Evolutionary conservation across 495 filamentous ascomycete species (phyloP).

Genomic region (Aspergillus nanangensis): DNA sequence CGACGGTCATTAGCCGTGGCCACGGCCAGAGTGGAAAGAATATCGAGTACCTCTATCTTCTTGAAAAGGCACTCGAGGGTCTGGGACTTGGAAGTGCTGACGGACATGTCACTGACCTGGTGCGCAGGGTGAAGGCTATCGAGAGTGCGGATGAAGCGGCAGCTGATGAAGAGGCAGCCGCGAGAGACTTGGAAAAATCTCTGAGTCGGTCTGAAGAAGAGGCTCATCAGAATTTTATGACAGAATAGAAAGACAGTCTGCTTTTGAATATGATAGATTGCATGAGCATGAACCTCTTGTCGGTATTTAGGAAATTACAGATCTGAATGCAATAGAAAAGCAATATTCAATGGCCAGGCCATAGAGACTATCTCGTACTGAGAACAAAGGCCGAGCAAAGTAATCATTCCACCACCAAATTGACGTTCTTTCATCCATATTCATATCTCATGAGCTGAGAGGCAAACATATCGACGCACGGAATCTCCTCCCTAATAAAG

Average conservation of each 20-base stretch:
- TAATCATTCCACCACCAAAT: slow-evolving; percentile 14
- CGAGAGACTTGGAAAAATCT: slow-evolving; percentile 29
- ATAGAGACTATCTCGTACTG: not conserved
- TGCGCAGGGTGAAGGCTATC: slow-evolving; percentile 39
- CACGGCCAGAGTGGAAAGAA: slow-evolving; percentile 86
- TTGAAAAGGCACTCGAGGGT: slow-evolving; percentile 72
- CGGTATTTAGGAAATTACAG: not conserved
- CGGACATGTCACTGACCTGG: slow-evolving; percentile 66
- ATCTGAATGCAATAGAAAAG: too few relatives aligned
- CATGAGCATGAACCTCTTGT: not conserved
- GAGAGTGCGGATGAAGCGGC: slow-evolving; percentile 24
- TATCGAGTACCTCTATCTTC: slow-evolving; percentile 78
- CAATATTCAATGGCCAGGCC: too few relatives aligned
- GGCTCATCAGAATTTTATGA: slow-evolving; percentile 15
- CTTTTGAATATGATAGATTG: not conserved
- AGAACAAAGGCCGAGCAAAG: slow-evolving; percentile 5
- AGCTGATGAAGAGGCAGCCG: slow-evolving; percentile 32
- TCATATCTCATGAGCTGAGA: slow-evolving; percentile 11
- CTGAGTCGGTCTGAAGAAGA: slow-evolving; percentile 22
- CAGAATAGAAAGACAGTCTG: not conserved
- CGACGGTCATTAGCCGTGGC: slow-evolving; percentile 74
- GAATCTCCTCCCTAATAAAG: slow-evolving; percentile 1
- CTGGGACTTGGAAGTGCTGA: slow-evolving; percentile 78
- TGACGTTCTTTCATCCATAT: slow-evolving; percentile 8
- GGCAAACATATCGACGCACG: not conserved